Evolutionary conservation across 768 basidiomycete species (phyloP), one percentile per base, ranked within the genome.

Genomic region (Cytidiella melzeri): DNA sequence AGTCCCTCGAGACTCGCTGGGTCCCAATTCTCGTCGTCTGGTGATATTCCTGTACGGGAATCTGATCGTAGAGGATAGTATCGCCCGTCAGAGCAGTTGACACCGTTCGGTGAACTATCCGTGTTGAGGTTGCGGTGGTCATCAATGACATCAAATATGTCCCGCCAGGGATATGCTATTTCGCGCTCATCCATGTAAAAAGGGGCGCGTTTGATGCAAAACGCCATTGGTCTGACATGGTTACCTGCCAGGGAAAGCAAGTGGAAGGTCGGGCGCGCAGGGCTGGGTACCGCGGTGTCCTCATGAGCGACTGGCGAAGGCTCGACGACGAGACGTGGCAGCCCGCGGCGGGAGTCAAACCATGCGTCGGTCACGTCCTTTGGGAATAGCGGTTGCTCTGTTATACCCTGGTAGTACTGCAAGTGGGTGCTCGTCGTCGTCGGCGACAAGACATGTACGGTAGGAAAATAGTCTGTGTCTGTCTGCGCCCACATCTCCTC

Each of bases 371-470:
- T 25, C 10, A 26, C 25, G 9, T 27, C 27, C 9, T 39, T 21
- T 1, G 54, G 44, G 44, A 58, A 56, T 27, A 53, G 55, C 2
- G 52, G 54, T 2, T 36, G 21, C 43, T 12, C 1, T 41, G 43
- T 6, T 37, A 12, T 19, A 15, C 24, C 11, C n/a, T 26, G n/a
- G n/a, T n/a, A n/a, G n/a, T 36, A 28, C 13, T 27, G 7, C 10
- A 11, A 13, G 18, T 5, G 51, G 6, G 24, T 43, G 27, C 41
- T 45, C 2, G 37, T 37, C 20, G n/a, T n/a, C 1, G 54, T 54
- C 20, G 45, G 44, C 3, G 48, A 46, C 10, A 60, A 45, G 51
- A 60, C 50, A 24, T 60, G 56, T 5, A 60, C 41, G 3, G 50
- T 51, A 11, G 50, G 50, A 6, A 47, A 37, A 34, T 13, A 1